Percentiles rank a stretch among this genome's conserved stretches.
These are phyloP conservation scores for Mikania micrantha DNA, from an alignment of 129 eudicot genomes.

Conservation along the genomic window DNA sequence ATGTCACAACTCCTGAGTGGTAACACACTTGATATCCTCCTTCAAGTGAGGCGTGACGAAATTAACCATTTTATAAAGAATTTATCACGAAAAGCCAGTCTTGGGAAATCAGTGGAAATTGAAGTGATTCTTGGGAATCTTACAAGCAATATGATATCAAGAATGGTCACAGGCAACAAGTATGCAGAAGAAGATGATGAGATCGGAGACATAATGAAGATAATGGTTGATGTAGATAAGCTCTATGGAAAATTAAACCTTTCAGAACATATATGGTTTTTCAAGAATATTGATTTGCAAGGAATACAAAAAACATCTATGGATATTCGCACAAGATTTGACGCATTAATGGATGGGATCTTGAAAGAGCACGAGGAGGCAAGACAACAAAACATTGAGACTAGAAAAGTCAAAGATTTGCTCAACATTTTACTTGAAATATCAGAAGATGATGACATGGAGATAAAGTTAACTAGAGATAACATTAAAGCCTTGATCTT, in stretches of 20 bases:
- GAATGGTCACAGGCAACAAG: background rate
- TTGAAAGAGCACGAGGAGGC: background rate
- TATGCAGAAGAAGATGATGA: background rate
- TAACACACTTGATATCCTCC: background rate
- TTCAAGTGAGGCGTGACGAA: background rate
- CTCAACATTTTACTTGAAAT: background rate
- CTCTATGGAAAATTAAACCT: background rate
- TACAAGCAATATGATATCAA: background rate
- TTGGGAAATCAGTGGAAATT: background rate
- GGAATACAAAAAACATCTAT: background rate
- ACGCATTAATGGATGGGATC: background rate
- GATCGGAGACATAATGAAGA: background rate
- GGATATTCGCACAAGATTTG: background rate
- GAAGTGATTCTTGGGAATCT: background rate
- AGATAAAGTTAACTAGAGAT: background rate
- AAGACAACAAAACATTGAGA: background rate
- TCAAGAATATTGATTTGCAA: background rate
- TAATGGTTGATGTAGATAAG: background rate
- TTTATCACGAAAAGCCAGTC: background rate
- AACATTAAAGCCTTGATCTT: background rate
- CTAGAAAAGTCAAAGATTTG: background rate
- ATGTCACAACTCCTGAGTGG: background rate
- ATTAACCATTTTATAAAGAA: background rate
- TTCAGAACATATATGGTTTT: background rate
- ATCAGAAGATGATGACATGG: background rate